Evolutionary conservation across 768 basidiomycete species (phyloP).

Genomic region (Boletus fagicola): DNA sequence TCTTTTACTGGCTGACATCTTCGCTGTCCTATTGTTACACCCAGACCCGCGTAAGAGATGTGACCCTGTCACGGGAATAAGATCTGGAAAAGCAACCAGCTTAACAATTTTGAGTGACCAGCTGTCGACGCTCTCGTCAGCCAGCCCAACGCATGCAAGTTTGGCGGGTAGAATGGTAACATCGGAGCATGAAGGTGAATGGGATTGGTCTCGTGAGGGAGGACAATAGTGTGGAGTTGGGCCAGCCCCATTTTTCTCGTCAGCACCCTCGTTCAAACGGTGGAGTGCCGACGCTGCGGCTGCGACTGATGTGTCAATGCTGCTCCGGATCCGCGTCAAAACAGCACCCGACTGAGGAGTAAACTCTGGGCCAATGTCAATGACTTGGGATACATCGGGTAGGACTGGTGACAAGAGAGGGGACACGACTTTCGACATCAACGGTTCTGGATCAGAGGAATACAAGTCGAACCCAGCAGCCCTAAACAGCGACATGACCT

Average conservation of each 20-base stretch:
- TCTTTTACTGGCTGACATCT: conserved; percentile 9
- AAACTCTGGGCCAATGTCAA: conserved; percentile 30
- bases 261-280: conserved; percentile 2
- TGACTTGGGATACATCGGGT: conserved; percentile 30
- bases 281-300: conserved; percentile 8
- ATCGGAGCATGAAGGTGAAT: conserved; percentile 55
- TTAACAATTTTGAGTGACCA: conserved; percentile 80
- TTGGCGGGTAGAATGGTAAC: conserved; percentile 67
- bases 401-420: conserved; percentile 34
- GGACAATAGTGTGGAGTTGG: conserved; percentile 11
- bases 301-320: conserved; percentile 34
- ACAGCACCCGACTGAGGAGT: conserved; percentile 41
- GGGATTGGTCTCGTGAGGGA: conserved; percentile 40
- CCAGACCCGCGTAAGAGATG: conserved; percentile 5
- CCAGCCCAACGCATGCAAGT: conserved; percentile 72
- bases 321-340: conserved; percentile 48
- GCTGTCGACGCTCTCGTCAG: conserved; percentile 62
- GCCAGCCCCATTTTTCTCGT: conserved; percentile 2
- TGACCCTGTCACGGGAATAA: conserved; percentile 44
- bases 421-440: conserved; percentile 31
- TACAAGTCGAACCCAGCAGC: conserved; percentile 67
- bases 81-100: conserved; percentile 72
- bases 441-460: conserved; percentile 42
- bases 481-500: conserved; percentile 59
- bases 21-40: background rate